These are phyloP conservation scores for Garcia nutans DNA, from an alignment of 345 rosid genomes.

Conservation along the genomic window DNA sequence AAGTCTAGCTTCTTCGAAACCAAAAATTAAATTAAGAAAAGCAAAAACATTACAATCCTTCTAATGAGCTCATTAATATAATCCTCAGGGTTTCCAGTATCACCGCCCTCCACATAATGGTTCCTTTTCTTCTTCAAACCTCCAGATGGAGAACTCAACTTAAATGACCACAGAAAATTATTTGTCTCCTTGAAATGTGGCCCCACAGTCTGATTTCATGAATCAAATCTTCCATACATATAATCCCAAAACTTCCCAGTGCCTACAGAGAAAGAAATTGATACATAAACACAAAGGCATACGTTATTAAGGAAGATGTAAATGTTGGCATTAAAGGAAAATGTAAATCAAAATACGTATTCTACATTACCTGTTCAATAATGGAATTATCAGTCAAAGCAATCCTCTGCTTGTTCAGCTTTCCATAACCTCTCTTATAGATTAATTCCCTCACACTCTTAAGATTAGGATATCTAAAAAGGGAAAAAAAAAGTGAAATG, in stretches of 20 bases:
- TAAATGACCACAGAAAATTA: slow-evolving; percentile 82
- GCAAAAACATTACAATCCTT: slow-evolving; percentile 31
- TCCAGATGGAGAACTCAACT: slow-evolving; percentile 74
- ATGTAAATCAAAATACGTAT: neutral
- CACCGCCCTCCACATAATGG: slow-evolving; percentile 91
- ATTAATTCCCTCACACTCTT: slow-evolving; percentile 75
- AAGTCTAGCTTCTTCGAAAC: neutral
- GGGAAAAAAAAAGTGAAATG: neutral
- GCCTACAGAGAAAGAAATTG: slow-evolving; percentile 33
- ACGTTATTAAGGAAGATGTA: neutral
- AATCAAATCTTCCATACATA: slow-evolving; percentile 71
- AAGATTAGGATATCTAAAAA: slow-evolving; percentile 65
- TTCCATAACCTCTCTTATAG: slow-evolving; percentile 77
- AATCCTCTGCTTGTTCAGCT: slow-evolving; percentile 59
- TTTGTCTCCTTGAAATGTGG: slow-evolving; percentile 85
- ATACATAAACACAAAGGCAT: neutral
- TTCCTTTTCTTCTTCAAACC: slow-evolving; percentile 80
- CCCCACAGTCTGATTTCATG: slow-evolving; percentile 82
- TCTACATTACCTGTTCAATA: slow-evolving; percentile 46
- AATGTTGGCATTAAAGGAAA: neutral
- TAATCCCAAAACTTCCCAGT: slow-evolving; percentile 67
- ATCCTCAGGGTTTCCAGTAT: slow-evolving; percentile 82
- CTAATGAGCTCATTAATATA: slow-evolving; percentile 75
- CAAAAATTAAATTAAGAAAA: neutral
- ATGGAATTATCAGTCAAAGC: slow-evolving; percentile 68